Evolutionary conservation across 2,329 filamentous ascomycete species (phyloP).

Genomic region (Apiospora pterosperma): DNA sequence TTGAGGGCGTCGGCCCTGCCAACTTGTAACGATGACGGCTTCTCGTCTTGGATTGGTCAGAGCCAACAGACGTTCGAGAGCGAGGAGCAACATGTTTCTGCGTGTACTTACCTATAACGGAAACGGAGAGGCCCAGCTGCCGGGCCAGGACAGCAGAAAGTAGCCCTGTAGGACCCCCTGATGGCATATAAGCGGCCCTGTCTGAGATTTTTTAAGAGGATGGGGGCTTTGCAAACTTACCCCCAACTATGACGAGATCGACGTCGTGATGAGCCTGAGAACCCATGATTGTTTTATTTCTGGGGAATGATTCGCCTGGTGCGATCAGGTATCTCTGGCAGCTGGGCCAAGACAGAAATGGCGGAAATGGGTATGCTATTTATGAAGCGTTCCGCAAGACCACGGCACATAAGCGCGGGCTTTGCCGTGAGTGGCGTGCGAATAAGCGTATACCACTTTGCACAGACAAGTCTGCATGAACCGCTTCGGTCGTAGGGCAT

Average conservation of each 20-base stretch:
- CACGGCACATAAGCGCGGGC: no score
- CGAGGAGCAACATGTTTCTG: not conserved
- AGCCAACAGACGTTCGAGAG: not conserved
- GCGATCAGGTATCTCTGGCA: not conserved
- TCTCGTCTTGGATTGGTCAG: slow-evolving; percentile 29
- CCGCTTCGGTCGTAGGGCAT: not conserved
- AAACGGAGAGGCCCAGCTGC: slow-evolving; percentile 37
- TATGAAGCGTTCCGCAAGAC: not conserved
- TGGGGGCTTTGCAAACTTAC: slow-evolving; percentile 15
- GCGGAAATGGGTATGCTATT: not conserved
- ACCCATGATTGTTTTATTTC: not conserved
- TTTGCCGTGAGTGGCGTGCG: not conserved
- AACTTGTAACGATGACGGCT: slow-evolving; percentile 33
- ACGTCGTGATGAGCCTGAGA: slow-evolving; percentile 12
- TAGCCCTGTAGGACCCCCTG: slow-evolving; percentile 43
- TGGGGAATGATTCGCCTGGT: not conserved
- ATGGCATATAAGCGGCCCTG: slow-evolving; percentile 4
- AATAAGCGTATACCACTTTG: not conserved
- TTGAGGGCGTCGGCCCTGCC: slow-evolving; percentile 47
- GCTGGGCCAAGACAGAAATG: not conserved
- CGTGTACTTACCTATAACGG: slow-evolving; percentile 30
- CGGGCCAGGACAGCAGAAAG: slow-evolving; percentile 41
- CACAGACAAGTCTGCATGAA: not conserved
- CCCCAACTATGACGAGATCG: slow-evolving; percentile 35
- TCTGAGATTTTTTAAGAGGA: no score